Evolutionary conservation across 192 early-diverging fungal species (phyloP), one percentile per base, ranked within the genome.

Genomic region (Podila epigama): DNA sequence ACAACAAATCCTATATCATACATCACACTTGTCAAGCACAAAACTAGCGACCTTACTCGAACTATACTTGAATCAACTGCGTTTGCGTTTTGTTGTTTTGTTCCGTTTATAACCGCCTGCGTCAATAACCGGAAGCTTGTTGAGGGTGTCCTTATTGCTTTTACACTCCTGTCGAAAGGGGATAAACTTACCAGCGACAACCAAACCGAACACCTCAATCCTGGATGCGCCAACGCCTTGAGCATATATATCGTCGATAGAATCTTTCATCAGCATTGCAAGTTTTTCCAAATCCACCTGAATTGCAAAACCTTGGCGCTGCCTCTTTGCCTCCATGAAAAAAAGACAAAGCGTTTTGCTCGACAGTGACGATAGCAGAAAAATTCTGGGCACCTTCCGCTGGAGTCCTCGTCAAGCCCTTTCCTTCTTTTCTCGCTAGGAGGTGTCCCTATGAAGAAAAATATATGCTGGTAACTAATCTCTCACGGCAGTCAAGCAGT

Each of bases 111-210:
- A n/a, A n/a, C n/a, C n/a, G n/a, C n/a, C n/a, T n/a, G n/a, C n/a
- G n/a, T n/a, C n/a, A n/a, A n/a, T n/a, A n/a, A n/a, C n/a, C n/a
- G n/a, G n/a, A n/a, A n/a, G n/a, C n/a, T n/a, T n/a, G n/a, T n/a
- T n/a, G n/a, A n/a, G n/a, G n/a, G n/a, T n/a, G n/a, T n/a, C n/a
- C n/a, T n/a, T n/a, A n/a, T n/a, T n/a, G n/a, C n/a, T n/a, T n/a
- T n/a, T n/a, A n/a, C n/a, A n/a, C n/a, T n/a, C n/a, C n/a, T n/a
- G n/a, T n/a, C n/a, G n/a, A n/a, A n/a, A n/a, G n/a, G n/a, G n/a
- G n/a, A n/a, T n/a, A 29, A 34, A 48, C 64, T 56, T 66, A 66
- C 64, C 64, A 66, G 40, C 54, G 48, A 66, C 40, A 58, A n/a
- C 20, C 8, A 57, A 28, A 18, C 54, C 39, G 37, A 66, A 59